Conservation (phyloP, 2,329 filamentous ascomycete genomes). For the Claviceps fusiformis region DNA sequence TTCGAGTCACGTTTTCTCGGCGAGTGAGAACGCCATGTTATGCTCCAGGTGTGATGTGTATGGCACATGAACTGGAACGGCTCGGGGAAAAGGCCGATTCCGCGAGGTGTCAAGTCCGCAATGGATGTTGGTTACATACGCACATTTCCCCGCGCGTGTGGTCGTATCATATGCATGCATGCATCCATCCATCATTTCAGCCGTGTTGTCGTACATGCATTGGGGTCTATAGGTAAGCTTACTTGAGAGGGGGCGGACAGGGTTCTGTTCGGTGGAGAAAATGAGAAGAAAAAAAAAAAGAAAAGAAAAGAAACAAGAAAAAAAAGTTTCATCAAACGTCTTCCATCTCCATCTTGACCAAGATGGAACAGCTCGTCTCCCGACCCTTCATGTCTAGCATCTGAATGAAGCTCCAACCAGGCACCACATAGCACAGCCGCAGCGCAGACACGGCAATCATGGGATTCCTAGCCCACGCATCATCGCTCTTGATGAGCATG, state of each 20-base stretch:
- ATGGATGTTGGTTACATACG: no score
- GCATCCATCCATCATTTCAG: no score
- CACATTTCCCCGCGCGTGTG: no score
- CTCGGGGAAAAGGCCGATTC: no score
- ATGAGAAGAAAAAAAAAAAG: not conserved
- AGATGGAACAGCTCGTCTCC: slow-evolving; percentile 47
- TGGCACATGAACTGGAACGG: no score
- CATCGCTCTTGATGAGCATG: slow-evolving; percentile 54
- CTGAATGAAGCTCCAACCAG: slow-evolving; percentile 49
- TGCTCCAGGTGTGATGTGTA: no score
- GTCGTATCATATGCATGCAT: no score
- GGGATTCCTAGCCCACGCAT: slow-evolving; percentile 47
- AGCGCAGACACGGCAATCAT: slow-evolving; percentile 48
- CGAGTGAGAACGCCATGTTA: no score
- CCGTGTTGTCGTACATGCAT: no score
- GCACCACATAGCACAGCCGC: slow-evolving; percentile 40
- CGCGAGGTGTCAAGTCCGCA: no score
- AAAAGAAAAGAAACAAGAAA: slow-evolving; percentile 5
- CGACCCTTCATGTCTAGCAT: slow-evolving; percentile 52
- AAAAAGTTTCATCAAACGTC: slow-evolving; percentile 18
- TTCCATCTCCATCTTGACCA: slow-evolving; percentile 46
- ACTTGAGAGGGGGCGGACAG: not conserved
- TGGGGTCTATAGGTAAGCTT: no score
- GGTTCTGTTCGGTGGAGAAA: not conserved
- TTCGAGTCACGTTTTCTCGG: no score